A percentile compares a stretch with the other conserved stretches of the same genome.
Conservation (phyloP, 352 stramenopile species). For the Globisporangium middletonii region DNA sequence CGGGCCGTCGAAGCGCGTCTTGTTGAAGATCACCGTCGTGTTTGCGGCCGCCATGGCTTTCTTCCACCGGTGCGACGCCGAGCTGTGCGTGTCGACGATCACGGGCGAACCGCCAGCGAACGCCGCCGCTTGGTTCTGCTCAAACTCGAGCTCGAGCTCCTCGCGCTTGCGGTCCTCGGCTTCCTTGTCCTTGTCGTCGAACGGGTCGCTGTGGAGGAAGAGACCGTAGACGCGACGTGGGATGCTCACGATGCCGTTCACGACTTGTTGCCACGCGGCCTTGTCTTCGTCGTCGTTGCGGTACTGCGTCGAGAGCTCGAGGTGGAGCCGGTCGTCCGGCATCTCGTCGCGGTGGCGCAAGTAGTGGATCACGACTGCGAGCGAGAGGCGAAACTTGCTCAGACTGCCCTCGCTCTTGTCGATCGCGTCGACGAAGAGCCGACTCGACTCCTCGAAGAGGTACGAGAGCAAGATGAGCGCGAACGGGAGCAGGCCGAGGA, state of each 20-base stretch:
- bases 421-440: conserved; percentile 81
- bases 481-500: conserved; percentile 68
- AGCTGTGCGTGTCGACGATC: conserved; percentile 7
- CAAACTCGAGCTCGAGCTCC: conserved; percentile 54
- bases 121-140: conserved; percentile 30
- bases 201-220: conserved; percentile 55
- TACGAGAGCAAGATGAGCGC: conserved; percentile 83
- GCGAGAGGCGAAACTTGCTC: conserved; percentile 77
- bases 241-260: conserved; percentile 30
- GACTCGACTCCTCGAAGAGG: conserved; percentile 79
- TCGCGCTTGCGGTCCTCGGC: conserved; percentile 60
- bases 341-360: conserved; percentile 73
- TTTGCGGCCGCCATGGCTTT: conserved; percentile 58
- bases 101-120: conserved; percentile 1
- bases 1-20: conserved; percentile 73
- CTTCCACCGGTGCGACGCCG: conserved; percentile 57
- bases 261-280: conserved; percentile 50
- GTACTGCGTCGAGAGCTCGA: conserved; percentile 38
- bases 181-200: conserved; percentile 73
- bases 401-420: conserved; percentile 78
- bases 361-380: conserved; percentile 84
- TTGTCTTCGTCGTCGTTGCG: conserved; percentile 50
- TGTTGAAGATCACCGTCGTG: conserved; percentile 67
- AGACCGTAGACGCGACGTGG: conserved; percentile 32
- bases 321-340: conserved; percentile 69